phyloP scores from a whole-genome alignment of 176 grass and related monocot genomes.

The Poa annua region DNA sequence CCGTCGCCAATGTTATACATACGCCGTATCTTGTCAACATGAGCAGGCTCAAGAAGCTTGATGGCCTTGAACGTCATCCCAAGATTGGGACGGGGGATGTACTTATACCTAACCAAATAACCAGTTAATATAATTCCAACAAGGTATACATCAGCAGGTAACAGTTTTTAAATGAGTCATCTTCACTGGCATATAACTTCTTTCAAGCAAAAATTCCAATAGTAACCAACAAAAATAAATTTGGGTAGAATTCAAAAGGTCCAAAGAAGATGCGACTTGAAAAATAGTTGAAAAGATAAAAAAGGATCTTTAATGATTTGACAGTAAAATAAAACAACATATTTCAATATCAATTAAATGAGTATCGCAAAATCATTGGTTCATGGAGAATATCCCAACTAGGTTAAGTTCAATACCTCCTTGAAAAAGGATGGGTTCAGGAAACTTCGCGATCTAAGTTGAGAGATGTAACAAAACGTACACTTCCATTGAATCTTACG shows the following conservation, averaged over 20 bases:
- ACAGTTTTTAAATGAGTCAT: not conserved
- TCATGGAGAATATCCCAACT: not conserved
- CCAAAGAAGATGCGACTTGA: not conserved
- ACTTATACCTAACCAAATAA: not conserved
- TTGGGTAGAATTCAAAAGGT: not conserved
- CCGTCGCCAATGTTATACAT: not conserved
- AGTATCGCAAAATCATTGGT: not conserved
- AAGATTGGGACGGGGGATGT: slow-evolving; percentile 31
- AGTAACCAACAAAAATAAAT: not conserved
- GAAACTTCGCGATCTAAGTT: not conserved
- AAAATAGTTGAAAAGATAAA: not conserved
- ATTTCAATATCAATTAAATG: not conserved
- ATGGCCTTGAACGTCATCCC: slow-evolving; percentile 21
- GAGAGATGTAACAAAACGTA: not conserved
- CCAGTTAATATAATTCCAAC: not conserved
- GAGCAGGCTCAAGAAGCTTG: slow-evolving; percentile 15
- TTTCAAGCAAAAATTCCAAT: not conserved
- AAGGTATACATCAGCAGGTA: not conserved
- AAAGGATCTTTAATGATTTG: not conserved
- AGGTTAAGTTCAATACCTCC: not conserved
- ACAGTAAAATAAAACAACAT: not conserved
- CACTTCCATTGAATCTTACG: slow-evolving; percentile 3
- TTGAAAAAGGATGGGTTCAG: not conserved
- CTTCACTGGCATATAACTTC: not conserved
- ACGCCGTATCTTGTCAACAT: not conserved